Evolutionary conservation across 2,329 filamentous ascomycete species (phyloP).

Genomic region (Beauveria australis): DNA sequence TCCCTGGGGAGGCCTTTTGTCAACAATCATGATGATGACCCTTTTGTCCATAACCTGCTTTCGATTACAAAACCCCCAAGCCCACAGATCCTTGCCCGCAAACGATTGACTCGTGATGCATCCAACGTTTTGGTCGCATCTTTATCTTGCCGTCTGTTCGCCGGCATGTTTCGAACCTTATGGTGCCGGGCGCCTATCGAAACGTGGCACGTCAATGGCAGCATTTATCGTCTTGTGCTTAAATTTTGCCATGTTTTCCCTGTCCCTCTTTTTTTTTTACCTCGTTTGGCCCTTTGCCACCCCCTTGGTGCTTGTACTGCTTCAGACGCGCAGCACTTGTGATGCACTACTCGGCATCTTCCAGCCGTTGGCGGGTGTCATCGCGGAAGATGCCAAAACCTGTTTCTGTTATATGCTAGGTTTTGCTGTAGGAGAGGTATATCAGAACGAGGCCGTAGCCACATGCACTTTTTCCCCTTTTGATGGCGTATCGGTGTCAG

Average conservation of each 20-base stretch:
- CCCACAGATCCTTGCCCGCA: neutral
- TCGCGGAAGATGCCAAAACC: neutral
- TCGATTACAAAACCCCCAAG: neutral
- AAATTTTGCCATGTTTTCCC: conserved; percentile 1
- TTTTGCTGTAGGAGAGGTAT: neutral
- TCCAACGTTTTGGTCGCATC: neutral
- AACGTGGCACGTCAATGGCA: neutral
- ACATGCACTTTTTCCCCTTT: neutral
- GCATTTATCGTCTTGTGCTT: neutral
- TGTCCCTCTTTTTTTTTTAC: neutral
- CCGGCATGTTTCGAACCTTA: conserved; percentile 1
- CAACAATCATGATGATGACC: neutral
- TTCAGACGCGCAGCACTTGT: neutral
- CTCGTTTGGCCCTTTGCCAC: conserved; percentile 1
- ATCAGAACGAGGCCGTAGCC: neutral
- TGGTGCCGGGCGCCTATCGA: neutral
- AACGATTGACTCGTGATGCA: too few relatives aligned
- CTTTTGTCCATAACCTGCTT: neutral
- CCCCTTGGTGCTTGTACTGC: conserved; percentile 5
- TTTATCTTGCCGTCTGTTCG: neutral
- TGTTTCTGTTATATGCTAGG: neutral
- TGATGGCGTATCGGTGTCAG: neutral
- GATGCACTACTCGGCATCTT: conserved; percentile 7
- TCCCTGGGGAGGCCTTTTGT: neutral
- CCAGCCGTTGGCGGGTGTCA: conserved; percentile 8